Percentiles rank a stretch among this genome's conserved stretches.
Evolutionary conservation across 225 moss, liverwort and hornwort genomes (phyloP).

Genomic region (Asterella californica): DNA sequence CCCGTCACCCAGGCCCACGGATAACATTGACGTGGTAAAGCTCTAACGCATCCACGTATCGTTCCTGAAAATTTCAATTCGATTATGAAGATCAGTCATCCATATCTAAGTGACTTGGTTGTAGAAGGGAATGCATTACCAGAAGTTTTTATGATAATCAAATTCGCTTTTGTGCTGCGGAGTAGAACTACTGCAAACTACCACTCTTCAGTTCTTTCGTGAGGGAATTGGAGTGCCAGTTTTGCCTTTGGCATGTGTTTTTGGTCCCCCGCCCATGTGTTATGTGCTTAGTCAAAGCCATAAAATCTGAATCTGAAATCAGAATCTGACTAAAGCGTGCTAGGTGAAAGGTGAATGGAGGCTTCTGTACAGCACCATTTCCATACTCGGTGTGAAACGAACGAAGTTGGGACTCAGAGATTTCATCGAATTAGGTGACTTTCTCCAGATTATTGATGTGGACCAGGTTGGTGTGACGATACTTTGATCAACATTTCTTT

Average conservation of each 20-base stretch:
- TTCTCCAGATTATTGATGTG: conserved; percentile 75
- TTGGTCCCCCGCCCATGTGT: too few species aligned
- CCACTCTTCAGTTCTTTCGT: not conserved
- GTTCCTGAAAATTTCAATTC: not conserved
- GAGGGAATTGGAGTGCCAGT: not conserved
- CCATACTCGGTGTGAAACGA: conserved; percentile 76
- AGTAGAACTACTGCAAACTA: not conserved
- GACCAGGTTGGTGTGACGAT: conserved; percentile 52
- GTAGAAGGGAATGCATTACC: too few species aligned
- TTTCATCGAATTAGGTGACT: conserved; percentile 71
- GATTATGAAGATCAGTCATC: not conserved
- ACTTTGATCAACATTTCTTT: not conserved
- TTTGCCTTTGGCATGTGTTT: too few species aligned
- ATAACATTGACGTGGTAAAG: conserved; percentile 65
- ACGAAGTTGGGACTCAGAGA: conserved; percentile 86
- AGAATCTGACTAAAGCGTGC: conserved; percentile 38
- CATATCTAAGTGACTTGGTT: not conserved
- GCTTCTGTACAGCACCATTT: conserved; percentile 83
- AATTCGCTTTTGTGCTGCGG: not conserved
- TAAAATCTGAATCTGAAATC: not conserved
- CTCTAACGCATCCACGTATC: not conserved
- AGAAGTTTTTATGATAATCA: not conserved
- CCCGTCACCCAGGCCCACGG: conserved; percentile 66
- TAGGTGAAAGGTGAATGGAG: conserved; percentile 88
- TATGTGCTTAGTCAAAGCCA: not conserved